These are phyloP conservation scores for Aspergillus proliferans DNA, from an alignment of 2,329 filamentous ascomycete species.

Conservation along the genomic window DNA sequence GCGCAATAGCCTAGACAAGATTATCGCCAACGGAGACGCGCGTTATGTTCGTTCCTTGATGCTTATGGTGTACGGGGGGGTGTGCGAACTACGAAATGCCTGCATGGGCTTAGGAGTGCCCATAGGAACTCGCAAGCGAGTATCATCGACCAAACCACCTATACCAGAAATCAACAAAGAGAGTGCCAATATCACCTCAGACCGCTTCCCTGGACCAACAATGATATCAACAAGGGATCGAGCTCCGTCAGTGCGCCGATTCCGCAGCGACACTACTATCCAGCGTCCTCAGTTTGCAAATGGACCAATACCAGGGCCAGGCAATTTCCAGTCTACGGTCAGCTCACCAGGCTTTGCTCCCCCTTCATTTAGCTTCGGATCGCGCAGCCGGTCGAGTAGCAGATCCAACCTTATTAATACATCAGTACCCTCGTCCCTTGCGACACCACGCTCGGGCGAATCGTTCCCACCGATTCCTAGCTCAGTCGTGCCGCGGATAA, in stretches of 20 bases:
- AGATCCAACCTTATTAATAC: conserved; percentile 48
- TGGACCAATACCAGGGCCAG: conserved; percentile 27
- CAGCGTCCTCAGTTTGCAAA: conserved; percentile 36
- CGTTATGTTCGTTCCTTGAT: conserved; percentile 55
- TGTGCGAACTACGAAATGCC: conserved; percentile 56
- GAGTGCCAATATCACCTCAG: conserved; percentile 13
- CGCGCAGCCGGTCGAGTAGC: conserved; percentile 44
- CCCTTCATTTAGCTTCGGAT: conserved; percentile 27
- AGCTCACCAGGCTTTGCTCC: conserved; percentile 26
- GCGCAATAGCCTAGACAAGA: conserved; percentile 43
- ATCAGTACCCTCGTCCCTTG: conserved; percentile 42
- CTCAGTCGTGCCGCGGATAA: conserved; percentile 45
- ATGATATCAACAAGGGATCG: conserved; percentile 45
- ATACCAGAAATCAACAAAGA: conserved; percentile 27
- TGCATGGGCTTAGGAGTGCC: conserved; percentile 47
- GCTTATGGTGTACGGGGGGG: conserved; percentile 52
- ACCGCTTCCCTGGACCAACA: conserved; percentile 24
- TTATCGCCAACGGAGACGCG: conserved; percentile 50
- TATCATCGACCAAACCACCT: conserved; percentile 19
- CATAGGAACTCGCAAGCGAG: conserved; percentile 24
- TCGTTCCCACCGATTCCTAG: conserved; percentile 56
- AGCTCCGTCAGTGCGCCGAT: conserved; percentile 37
- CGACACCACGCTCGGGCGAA: conserved; percentile 74
- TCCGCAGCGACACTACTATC: conserved; percentile 48
- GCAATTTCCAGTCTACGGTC: conserved; percentile 18